Evolutionary conservation across 768 basidiomycete genomes (phyloP).

Genomic region (Piloderma croceum): DNA sequence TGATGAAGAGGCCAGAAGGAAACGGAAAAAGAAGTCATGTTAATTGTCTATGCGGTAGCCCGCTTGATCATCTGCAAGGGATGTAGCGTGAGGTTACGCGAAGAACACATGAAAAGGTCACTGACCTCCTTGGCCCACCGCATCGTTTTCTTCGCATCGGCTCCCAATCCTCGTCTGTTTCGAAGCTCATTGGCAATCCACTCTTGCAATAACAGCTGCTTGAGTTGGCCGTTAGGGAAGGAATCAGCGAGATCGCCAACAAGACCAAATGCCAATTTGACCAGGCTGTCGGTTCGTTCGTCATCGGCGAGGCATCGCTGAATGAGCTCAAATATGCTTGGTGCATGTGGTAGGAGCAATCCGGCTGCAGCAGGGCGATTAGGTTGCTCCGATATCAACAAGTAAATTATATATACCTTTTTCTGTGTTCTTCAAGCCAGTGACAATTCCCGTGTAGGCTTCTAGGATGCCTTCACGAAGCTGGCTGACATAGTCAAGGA

Average conservation of each 20-base stretch:
- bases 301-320: conserved; percentile 75
- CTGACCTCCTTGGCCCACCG: conserved; percentile 91
- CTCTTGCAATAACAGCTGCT: conserved; percentile 67
- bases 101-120: conserved; percentile 1
- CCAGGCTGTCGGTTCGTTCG: conserved; percentile 73
- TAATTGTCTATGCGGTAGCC: conserved; percentile 59
- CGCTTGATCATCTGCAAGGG: conserved; percentile 64
- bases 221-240: conserved; percentile 77
- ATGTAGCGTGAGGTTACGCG: too few relatives aligned
- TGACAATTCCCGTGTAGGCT: conserved; percentile 92
- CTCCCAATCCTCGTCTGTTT: conserved; percentile 63
- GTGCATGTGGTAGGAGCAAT: conserved; percentile 64
- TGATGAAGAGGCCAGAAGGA: conserved; percentile 20
- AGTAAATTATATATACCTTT: conserved; percentile 50
- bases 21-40: conserved; percentile 14
- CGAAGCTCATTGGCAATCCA: conserved; percentile 78
- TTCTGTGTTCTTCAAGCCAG: conserved; percentile 79
- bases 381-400: background rate
- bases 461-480: conserved; percentile 95
- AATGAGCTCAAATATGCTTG: conserved; percentile 73
- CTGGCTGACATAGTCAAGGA: conserved; percentile 85
- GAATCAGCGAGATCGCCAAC: conserved; percentile 90
- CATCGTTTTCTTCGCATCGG: conserved; percentile 82
- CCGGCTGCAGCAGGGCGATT: conserved; percentile 28
- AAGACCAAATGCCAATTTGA: conserved; percentile 75